A percentile compares a stretch with the other conserved stretches of the same genome.
phyloP scores from a whole-genome alignment of 768 basidiomycete genomes.

The Pulveroboletus sp. region DNA sequence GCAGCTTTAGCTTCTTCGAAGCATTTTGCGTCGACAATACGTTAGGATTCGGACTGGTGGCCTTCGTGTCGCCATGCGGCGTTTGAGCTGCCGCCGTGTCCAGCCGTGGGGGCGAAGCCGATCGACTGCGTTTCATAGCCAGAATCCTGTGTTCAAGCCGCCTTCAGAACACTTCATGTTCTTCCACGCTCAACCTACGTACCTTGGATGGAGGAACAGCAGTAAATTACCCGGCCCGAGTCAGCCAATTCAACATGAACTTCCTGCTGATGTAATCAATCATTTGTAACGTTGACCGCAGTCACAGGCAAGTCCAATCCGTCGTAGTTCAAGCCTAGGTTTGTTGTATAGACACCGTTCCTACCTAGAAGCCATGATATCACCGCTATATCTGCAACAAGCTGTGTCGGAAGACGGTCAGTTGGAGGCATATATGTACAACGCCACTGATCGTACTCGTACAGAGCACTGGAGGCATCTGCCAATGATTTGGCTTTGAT shows the following conservation, averaged over 20 bases:
- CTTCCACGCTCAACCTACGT: neutral
- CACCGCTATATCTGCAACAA: conserved; percentile 1
- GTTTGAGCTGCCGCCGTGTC: neutral
- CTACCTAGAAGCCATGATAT: neutral
- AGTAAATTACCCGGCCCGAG: neutral
- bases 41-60: neutral
- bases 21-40: conserved; percentile 14
- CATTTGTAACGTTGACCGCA: too few relatives aligned
- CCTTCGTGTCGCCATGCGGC: neutral
- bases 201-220: neutral
- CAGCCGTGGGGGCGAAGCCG: conserved; percentile 3
- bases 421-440: neutral
- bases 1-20: conserved; percentile 49
- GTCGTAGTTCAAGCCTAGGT: too few relatives aligned
- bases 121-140: conserved; percentile 15
- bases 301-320: neutral
- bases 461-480: too few relatives aligned
- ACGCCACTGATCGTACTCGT: conserved; percentile 1
- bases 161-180: neutral
- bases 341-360: neutral
- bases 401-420: neutral
- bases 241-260: neutral
- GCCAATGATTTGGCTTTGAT: neutral
- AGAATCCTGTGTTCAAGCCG: neutral
- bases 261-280: conserved; percentile 12